Conservation (phyloP, 441 rosid species). For the Geranium incanum region DNA sequence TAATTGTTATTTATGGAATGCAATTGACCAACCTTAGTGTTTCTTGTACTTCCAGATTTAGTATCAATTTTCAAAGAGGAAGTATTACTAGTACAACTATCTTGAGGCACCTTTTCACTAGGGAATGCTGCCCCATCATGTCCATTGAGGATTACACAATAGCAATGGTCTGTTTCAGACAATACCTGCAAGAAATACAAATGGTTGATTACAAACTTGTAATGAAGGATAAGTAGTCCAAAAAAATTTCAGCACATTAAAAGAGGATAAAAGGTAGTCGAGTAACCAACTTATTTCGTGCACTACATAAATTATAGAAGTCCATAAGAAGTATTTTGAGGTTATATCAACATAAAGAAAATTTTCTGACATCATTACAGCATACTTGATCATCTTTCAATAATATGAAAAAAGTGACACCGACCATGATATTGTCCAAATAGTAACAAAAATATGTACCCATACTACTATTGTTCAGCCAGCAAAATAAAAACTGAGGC, state of each 20-base stretch:
- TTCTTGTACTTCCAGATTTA: conserved; percentile 34
- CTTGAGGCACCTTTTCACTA: conserved; percentile 33
- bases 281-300: neutral
- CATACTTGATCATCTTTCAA: neutral
- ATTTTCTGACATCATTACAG: neutral
- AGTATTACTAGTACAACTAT: conserved; percentile 38
- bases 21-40: conserved; percentile 52
- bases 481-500: too few species aligned
- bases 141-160: conserved; percentile 86
- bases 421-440: too few species aligned
- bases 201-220: neutral
- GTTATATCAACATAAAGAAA: neutral
- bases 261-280: neutral
- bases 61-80: conserved; percentile 28
- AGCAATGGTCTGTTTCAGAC: conserved; percentile 80
- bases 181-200: conserved; percentile 46
- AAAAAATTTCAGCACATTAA: neutral
- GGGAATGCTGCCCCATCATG: conserved; percentile 95
- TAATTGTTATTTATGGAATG: conserved; percentile 16
- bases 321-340: neutral
- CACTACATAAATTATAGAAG: neutral
- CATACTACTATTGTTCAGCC: too few species aligned
- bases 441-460: too few species aligned
- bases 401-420: too few species aligned
- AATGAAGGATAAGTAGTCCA: neutral